phyloP scores from a whole-genome alignment of 1,139 yeast genomes.

The Insectozyma bohioensis region DNA sequence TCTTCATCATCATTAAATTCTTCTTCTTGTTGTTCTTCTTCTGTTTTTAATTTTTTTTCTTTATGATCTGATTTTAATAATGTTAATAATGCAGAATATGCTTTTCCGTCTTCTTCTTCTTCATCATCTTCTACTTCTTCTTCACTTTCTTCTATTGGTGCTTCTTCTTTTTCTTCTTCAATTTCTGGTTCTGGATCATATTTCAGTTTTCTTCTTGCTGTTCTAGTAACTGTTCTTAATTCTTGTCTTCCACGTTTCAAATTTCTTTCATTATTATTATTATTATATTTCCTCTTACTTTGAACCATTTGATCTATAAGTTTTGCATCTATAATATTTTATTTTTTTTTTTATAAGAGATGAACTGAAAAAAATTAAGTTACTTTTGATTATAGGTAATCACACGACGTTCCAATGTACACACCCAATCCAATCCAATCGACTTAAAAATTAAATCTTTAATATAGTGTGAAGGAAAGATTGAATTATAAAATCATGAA shows the following conservation, averaged over 20 bases:
- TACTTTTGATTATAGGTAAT: too few species aligned
- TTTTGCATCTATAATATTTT: constrained; percentile 8
- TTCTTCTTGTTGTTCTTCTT: constrained; percentile 20
- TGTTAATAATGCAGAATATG: constrained; percentile 76
- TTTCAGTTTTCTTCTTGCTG: constrained; percentile 35
- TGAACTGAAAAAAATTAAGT: constrained; percentile 1
- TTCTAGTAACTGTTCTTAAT: constrained; percentile 57
- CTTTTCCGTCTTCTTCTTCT: constrained; percentile 36
- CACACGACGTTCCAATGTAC: too few species aligned
- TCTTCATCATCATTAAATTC: constrained; percentile 27
- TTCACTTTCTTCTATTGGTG: constrained; percentile 2
- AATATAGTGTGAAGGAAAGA: too few species aligned
- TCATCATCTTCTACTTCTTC: constrained; percentile 14
- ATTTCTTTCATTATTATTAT: constrained; percentile 5
- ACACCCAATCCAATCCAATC: too few species aligned
- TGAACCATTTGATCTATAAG: constrained; percentile 10
- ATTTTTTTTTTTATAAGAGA: too few species aligned
- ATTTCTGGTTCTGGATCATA: constrained; percentile 13
- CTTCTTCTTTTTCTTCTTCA: constrained; percentile 4
- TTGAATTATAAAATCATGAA: too few species aligned
- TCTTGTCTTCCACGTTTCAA: constrained; percentile 58
- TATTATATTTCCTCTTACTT: constrained; percentile 10
- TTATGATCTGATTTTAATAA: constrained; percentile 57
- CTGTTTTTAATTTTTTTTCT: constrained; percentile 11
- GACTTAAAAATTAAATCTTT: too few species aligned